Evolutionary conservation across 345 rosid genomes (phyloP), one percentile per base, ranked within the genome.

Genomic region (Sonneratia caseolaris): DNA sequence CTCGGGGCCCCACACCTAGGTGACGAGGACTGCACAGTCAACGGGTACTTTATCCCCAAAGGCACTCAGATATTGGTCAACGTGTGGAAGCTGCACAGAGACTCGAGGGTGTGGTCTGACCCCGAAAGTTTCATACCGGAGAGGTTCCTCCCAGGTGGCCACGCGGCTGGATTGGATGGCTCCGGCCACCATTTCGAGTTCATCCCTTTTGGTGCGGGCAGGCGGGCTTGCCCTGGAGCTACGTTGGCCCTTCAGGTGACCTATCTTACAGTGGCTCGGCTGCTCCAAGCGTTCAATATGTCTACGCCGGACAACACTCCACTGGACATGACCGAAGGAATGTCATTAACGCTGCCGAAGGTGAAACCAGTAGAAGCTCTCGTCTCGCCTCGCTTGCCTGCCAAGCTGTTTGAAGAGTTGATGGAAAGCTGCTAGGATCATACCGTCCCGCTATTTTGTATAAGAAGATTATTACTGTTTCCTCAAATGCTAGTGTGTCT

Each of bases 51-150:
- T n/a, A 77, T 86, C 40, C 47, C 81, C 15, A 64, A 77, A 0
- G 90, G 89, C 57, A 86, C 89, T 5, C 86, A 84, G 21, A 40
- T 87, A 77, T 38, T 84, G 5, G 74, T 84, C 51, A 86, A 89
- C 66, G 70, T 80, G 16, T 84, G 86, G 87, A 87, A 87, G 79
- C 77, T 89, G 62, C 88, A 79, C n/a, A 77, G 84, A 55, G 90
- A 86, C 67, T 84, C 83, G 0, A 66, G 69, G 19, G 73, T 78
- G 18, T 87, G 79, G 81, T 13, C n/a, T 12, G 75, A 80, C 35
- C 86, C 91, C 42, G 37, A 67, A 2, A 84, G 38, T 37, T 77
- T 72, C 85, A 83, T 35, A 24, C 19, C 37, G 2, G 66, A 47
- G 51, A 47, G 51, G 51, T 77, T 71, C 84, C 84, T 24, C 37